A percentile compares a stretch with the other conserved stretches of the same genome.
These are phyloP conservation scores for Candida pini DNA, from an alignment of 805 yeast species.

Conservation along the genomic window DNA sequence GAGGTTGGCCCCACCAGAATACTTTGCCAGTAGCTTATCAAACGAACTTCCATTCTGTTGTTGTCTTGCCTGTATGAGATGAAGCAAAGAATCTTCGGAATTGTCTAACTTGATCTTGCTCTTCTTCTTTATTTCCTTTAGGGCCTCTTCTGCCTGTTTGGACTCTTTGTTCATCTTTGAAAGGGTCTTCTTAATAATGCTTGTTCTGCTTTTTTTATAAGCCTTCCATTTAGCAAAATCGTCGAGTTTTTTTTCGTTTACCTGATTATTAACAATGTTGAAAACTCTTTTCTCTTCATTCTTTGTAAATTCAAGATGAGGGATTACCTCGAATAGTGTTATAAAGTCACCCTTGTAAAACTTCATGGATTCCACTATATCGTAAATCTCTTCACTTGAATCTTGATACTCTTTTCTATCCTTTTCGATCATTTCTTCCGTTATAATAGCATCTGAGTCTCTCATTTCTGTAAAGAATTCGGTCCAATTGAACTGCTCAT, in stretches of 20 bases:
- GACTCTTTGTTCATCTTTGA: constrained; percentile 59
- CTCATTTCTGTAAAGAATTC: constrained; percentile 45
- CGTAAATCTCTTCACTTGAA: constrained; percentile 53
- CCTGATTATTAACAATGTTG: constrained; percentile 41
- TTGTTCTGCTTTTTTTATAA: constrained; percentile 44
- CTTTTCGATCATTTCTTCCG: constrained; percentile 60
- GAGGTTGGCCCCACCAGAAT: constrained; percentile 32
- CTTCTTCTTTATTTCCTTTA: constrained; percentile 31
- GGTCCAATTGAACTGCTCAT: constrained; percentile 48
- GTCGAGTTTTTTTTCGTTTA: constrained; percentile 30
- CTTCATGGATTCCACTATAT: constrained; percentile 54
- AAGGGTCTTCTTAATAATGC: constrained; percentile 41
- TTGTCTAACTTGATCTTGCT: constrained; percentile 26
- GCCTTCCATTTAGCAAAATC: constrained; percentile 29
- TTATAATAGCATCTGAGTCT: constrained; percentile 38
- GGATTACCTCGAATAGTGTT: constrained; percentile 64
- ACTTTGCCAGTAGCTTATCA: constrained; percentile 43
- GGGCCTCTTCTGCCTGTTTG: constrained; percentile 50
- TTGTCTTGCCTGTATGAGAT: constrained; percentile 46
- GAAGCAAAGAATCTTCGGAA: constrained; percentile 37
- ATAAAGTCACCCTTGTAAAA: constrained; percentile 58
- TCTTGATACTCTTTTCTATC: constrained; percentile 62
- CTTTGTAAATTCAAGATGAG: constrained; percentile 63
- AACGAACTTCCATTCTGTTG: constrained; percentile 38
- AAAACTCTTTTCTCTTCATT: constrained; percentile 60